A percentile compares a stretch with the other conserved stretches of the same genome.
phyloP scores from a whole-genome alignment of 1,139 yeast species.

The Candida sp. region DNA sequence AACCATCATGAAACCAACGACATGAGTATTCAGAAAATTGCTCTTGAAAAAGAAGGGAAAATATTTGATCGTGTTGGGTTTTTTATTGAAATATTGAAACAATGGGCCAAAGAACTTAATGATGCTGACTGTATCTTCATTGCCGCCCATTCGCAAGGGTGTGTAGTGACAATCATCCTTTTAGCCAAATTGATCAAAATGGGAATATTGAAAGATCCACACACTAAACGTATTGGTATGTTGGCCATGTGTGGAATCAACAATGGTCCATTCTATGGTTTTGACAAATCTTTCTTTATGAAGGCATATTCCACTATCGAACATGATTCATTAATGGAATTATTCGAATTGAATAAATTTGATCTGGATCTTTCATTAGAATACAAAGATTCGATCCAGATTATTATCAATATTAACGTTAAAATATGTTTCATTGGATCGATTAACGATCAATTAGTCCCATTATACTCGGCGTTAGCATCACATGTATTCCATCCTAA shows the following conservation, averaged over 20 bases:
- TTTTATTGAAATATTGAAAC: slow-evolving; percentile 66
- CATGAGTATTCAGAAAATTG: slow-evolving; percentile 80
- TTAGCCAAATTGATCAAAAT: slow-evolving; percentile 68
- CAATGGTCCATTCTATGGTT: slow-evolving; percentile 90
- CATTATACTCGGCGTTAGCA: slow-evolving; percentile 84
- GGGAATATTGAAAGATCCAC: slow-evolving; percentile 55
- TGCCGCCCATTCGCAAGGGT: slow-evolving; percentile 95
- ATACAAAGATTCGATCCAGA: slow-evolving; percentile 64
- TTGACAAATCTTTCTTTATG: slow-evolving; percentile 78
- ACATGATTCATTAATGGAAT: slow-evolving; percentile 77
- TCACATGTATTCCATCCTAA: slow-evolving; percentile 86
- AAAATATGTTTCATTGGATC: slow-evolving; percentile 83
- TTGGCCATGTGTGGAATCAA: slow-evolving; percentile 96
- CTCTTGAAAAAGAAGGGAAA: slow-evolving; percentile 90
- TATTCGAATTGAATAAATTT: slow-evolving; percentile 83
- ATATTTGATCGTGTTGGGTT: slow-evolving; percentile 82
- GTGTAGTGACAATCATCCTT: slow-evolving; percentile 83
- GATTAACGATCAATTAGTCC: slow-evolving; percentile 88
- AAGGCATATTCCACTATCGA: slow-evolving; percentile 90
- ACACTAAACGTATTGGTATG: slow-evolving; percentile 59
- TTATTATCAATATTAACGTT: slow-evolving; percentile 65
- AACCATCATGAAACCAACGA: slow-evolving; percentile 32
- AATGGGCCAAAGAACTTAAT: slow-evolving; percentile 68
- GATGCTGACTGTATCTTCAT: slow-evolving; percentile 82
- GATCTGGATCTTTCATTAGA: slow-evolving; percentile 69